These are phyloP conservation scores for Neurospora sp. DNA, from an alignment of 2,329 filamentous ascomycete species.

Conservation along the genomic window DNA sequence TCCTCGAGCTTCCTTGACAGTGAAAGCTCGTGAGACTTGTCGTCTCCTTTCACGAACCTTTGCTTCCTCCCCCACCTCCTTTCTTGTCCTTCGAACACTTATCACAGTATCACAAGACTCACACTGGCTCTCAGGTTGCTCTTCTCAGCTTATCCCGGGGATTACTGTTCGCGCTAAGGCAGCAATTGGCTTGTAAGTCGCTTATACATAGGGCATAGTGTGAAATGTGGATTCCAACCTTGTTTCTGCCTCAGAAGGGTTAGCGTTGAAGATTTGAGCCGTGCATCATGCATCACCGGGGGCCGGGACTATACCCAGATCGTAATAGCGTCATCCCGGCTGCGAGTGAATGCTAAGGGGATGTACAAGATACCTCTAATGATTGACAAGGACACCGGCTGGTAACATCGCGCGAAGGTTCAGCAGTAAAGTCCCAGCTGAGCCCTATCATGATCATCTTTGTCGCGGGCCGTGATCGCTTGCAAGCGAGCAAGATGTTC, in stretches of 20 bases:
- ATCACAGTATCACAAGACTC: neutral
- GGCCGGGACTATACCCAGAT: constrained; percentile 19
- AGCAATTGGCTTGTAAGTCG: neutral
- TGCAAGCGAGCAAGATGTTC: neutral
- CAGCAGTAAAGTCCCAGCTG: neutral
- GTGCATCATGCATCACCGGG: constrained; percentile 24
- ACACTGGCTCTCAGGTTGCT: neutral
- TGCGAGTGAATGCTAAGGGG: neutral
- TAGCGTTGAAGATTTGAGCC: neutral
- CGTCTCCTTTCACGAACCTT: neutral
- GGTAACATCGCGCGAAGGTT: neutral
- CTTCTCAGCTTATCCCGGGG: neutral
- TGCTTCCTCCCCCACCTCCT: neutral
- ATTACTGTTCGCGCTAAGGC: neutral
- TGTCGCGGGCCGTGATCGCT: neutral
- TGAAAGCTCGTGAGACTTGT: neutral
- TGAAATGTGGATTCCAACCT: neutral
- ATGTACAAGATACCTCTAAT: neutral
- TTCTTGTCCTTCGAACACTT: neutral
- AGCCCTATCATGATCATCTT: neutral
- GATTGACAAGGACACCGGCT: neutral
- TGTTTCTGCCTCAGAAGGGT: neutral
- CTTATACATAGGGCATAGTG: neutral
- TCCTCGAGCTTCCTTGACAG: neutral
- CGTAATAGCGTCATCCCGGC: neutral